These are phyloP conservation scores for Nitzschia sp. DNA, from an alignment of 108 stramenopile genomes.

Conservation along the genomic window DNA sequence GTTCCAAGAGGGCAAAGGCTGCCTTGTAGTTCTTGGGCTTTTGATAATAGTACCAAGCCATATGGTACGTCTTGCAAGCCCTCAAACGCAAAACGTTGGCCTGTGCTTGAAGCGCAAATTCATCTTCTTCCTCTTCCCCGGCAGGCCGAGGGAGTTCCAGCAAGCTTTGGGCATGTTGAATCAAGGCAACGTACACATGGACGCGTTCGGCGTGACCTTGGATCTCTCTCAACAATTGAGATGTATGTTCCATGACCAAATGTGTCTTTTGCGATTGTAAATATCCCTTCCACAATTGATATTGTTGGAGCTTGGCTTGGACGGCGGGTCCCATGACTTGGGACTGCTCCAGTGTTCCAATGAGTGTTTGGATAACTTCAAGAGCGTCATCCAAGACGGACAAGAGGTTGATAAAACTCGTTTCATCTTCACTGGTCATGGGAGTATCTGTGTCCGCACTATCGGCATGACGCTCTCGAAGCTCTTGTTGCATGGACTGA, in stretches of 20 bases:
- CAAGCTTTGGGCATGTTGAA: slow-evolving; percentile 72
- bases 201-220: slow-evolving; percentile 50
- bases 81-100: slow-evolving; percentile 74
- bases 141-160: slow-evolving; percentile 40
- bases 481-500: slow-evolving; percentile 29
- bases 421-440: slow-evolving; percentile 10
- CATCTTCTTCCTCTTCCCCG: slow-evolving; percentile 51
- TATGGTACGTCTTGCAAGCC: slow-evolving; percentile 49
- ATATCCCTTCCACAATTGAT: slow-evolving; percentile 58
- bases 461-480: slow-evolving; percentile 15
- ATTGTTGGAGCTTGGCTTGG: slow-evolving; percentile 64
- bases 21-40: slow-evolving; percentile 36
- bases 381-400: slow-evolving; percentile 76
- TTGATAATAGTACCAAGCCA: slow-evolving; percentile 38
- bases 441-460: neutral
- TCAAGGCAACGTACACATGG: slow-evolving; percentile 75
- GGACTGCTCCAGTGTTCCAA: slow-evolving; percentile 46
- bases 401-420: slow-evolving; percentile 54
- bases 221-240: slow-evolving; percentile 1
- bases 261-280: slow-evolving; percentile 61
- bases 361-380: slow-evolving; percentile 41
- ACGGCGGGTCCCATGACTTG: slow-evolving; percentile 64
- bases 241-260: slow-evolving; percentile 43
- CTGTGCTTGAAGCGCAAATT: slow-evolving; percentile 69
- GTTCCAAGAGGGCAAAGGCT: slow-evolving; percentile 60